These are phyloP conservation scores for Chlorophyllum brunneum DNA, from an alignment of 768 basidiomycete genomes.

Conservation along the genomic window DNA sequence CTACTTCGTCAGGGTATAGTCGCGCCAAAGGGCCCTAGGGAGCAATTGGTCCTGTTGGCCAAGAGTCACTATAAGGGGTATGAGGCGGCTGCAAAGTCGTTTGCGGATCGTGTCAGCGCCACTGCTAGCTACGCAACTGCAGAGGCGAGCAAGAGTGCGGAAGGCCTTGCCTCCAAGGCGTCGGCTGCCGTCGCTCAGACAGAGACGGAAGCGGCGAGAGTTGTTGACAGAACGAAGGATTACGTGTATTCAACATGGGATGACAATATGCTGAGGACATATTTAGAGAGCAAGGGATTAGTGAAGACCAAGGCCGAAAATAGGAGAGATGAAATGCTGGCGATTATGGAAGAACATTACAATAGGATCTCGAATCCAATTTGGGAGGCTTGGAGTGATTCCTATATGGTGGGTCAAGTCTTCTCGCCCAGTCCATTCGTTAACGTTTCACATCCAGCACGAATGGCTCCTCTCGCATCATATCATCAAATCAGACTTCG, in stretches of 20 bases:
- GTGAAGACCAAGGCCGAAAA: slow-evolving; percentile 57
- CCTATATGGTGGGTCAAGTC: slow-evolving; percentile 60
- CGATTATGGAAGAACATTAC: slow-evolving; percentile 67
- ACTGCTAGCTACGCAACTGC: slow-evolving; percentile 43
- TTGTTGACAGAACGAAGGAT: slow-evolving; percentile 74
- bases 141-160: slow-evolving; percentile 35
- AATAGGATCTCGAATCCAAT: slow-evolving; percentile 55
- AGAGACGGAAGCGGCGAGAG: slow-evolving; percentile 43
- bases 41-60: slow-evolving; percentile 76
- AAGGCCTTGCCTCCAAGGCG: slow-evolving; percentile 29
- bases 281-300: slow-evolving; percentile 72
- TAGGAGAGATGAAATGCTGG: slow-evolving; percentile 63
- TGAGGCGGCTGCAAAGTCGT: slow-evolving; percentile 54
- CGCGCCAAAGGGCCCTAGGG: slow-evolving; percentile 71
- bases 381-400: slow-evolving; percentile 86
- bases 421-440: not conserved
- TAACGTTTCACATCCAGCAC: slow-evolving; percentile 37
- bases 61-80: slow-evolving; percentile 66
- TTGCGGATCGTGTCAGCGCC: slow-evolving; percentile 44
- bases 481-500: slow-evolving; percentile 51
- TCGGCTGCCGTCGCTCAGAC: slow-evolving; percentile 38
- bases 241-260: slow-evolving; percentile 91
- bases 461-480: slow-evolving; percentile 83
- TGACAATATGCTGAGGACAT: slow-evolving; percentile 66
- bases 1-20: slow-evolving; percentile 86